Percentiles rank a stretch among this genome's conserved stretches.
Evolutionary conservation across 306 rosid genomes (phyloP).

Genomic region (Aeschynomene evenia): DNA sequence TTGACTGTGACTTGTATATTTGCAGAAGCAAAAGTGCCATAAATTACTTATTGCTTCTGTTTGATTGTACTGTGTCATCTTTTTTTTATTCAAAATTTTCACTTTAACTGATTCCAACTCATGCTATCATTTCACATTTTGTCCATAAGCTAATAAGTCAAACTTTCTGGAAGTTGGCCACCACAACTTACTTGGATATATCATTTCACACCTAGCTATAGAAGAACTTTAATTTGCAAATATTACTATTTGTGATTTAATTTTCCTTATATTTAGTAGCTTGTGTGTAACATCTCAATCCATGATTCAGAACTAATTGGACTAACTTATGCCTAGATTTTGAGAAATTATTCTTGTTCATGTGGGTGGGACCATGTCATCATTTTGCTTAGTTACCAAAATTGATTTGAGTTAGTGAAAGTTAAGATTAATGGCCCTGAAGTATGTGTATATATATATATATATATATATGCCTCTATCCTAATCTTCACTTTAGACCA

Average conservation of each 20-base stretch:
- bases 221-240: not conserved
- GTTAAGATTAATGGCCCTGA: constrained; percentile 15
- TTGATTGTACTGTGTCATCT: constrained; percentile 17
- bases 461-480: constrained; percentile 21
- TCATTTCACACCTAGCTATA: not conserved
- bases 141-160: constrained; percentile 26
- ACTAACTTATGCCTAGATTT: constrained; percentile 6
- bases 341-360: constrained; percentile 18
- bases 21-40: not conserved
- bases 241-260: not conserved
- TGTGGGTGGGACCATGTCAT: constrained; percentile 36
- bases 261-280: not conserved
- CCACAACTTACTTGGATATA: not conserved
- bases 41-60: constrained; percentile 9
- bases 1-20: constrained; percentile 27
- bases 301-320: not conserved
- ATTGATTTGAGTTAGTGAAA: constrained; percentile 21
- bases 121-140: constrained; percentile 12
- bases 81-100: constrained; percentile 12
- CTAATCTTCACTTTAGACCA: constrained; percentile 47
- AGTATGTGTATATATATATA: no score
- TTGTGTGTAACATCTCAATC: not conserved
- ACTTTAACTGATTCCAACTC: constrained; percentile 40
- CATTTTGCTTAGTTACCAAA: constrained; percentile 11
- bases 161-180: constrained; percentile 29